Percentiles rank a stretch among this genome's conserved stretches.
Conservation (phyloP, 1,284 basidiomycete species). For the Ustilago sp. region DNA sequence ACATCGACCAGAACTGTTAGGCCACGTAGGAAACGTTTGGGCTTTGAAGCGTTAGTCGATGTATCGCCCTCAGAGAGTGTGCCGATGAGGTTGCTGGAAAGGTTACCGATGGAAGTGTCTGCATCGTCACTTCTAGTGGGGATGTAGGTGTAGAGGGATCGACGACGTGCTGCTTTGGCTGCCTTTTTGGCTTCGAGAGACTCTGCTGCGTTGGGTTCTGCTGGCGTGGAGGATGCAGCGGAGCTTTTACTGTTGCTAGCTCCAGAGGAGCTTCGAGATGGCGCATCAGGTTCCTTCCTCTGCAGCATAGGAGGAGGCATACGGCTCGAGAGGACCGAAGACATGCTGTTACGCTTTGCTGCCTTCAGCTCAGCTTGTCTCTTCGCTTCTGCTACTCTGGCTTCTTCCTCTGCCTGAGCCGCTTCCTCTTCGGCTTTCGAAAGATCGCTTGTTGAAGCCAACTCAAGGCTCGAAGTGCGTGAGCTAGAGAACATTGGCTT, state of each 20-base stretch:
- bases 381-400: conserved; percentile 29
- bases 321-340: conserved; percentile 38
- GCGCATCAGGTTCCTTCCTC: conserved; percentile 11
- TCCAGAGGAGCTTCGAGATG: conserved; percentile 1
- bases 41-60: conserved; percentile 3
- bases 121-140: conserved; percentile 45
- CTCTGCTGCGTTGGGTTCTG: conserved; percentile 14
- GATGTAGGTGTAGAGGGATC: conserved; percentile 50
- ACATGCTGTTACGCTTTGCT: conserved; percentile 42
- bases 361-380: conserved; percentile 43
- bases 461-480: conserved; percentile 17
- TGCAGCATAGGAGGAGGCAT: conserved; percentile 39
- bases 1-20: conserved; percentile 62
- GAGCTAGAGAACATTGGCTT: conserved; percentile 11
- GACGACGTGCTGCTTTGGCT: conserved; percentile 47
- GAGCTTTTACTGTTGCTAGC: background rate
- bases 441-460: background rate
- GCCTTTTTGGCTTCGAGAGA: conserved; percentile 36
- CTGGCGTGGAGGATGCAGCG: background rate
- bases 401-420: conserved; percentile 35
- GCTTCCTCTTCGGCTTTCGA: conserved; percentile 28
- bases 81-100: conserved; percentile 26
- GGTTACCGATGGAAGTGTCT: conserved; percentile 41
- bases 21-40: conserved; percentile 47
- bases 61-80: conserved; percentile 19